These are phyloP conservation scores for Ilyonectria robusta DNA, from an alignment of 2,329 filamentous ascomycete genomes.

Conservation along the genomic window DNA sequence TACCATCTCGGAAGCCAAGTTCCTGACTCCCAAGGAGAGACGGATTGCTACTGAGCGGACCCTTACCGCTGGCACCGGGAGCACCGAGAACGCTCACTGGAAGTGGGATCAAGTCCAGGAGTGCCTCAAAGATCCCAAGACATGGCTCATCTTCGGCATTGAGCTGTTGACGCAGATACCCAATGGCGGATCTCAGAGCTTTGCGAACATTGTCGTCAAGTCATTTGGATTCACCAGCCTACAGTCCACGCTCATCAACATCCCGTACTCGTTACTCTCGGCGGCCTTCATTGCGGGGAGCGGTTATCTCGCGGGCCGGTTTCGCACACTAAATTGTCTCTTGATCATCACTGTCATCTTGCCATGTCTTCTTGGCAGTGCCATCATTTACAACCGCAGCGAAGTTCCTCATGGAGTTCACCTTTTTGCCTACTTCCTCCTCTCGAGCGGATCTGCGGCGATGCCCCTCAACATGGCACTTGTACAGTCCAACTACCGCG, in stretches of 20 bases:
- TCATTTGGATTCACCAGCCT: conserved; percentile 70
- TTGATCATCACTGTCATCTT: conserved; percentile 65
- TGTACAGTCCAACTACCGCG: conserved; percentile 68
- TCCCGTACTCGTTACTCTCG: conserved; percentile 69
- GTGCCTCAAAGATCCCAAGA: conserved; percentile 70
- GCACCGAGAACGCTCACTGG: conserved; percentile 64
- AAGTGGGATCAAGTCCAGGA: conserved; percentile 66
- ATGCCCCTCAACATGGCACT: conserved; percentile 70
- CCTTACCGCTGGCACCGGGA: conserved; percentile 65
- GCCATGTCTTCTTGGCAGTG: conserved; percentile 66
- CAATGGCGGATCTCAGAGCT: conserved; percentile 73
- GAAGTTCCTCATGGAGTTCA: conserved; percentile 59
- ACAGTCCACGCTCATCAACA: conserved; percentile 70
- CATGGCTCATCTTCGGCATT: conserved; percentile 70
- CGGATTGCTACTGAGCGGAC: conserved; percentile 63
- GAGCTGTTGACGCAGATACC: conserved; percentile 70
- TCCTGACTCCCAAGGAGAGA: conserved; percentile 69
- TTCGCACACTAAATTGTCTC: conserved; percentile 65
- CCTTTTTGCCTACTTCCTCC: conserved; percentile 71
- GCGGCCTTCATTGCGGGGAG: conserved; percentile 63
- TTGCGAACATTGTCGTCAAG: conserved; percentile 69
- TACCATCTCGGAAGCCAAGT: conserved; percentile 67
- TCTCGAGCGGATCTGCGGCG: conserved; percentile 66
- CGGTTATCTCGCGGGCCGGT: conserved; percentile 66
- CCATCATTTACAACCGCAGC: conserved; percentile 65